These are phyloP conservation scores for Gossypium longicalyx DNA, from an alignment of 345 rosid species.

Conservation along the genomic window DNA sequence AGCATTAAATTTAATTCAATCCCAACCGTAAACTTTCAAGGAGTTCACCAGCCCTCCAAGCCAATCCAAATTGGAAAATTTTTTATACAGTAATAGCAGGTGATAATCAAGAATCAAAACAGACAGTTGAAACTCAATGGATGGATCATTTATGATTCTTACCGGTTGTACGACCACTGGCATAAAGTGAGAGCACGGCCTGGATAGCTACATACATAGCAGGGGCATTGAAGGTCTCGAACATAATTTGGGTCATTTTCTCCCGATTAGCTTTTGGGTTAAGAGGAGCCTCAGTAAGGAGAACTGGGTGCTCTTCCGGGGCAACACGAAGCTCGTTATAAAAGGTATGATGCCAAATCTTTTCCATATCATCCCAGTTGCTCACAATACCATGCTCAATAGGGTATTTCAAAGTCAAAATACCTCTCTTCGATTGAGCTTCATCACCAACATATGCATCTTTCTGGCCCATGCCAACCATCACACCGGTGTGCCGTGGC, in stretches of 20 bases:
- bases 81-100: no score
- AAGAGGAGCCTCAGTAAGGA: slow-evolving; percentile 75
- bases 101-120: no score
- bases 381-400: slow-evolving; percentile 91
- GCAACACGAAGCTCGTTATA: slow-evolving; percentile 81
- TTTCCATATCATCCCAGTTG: slow-evolving; percentile 98
- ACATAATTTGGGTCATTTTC: slow-evolving; percentile 94
- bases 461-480: slow-evolving; percentile 83
- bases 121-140: neutral
- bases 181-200: slow-evolving; percentile 77
- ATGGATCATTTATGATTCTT: slow-evolving; percentile 16
- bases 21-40: no score
- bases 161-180: slow-evolving; percentile 78
- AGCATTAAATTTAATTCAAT: neutral
- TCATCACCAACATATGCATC: slow-evolving; percentile 93
- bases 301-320: slow-evolving; percentile 71
- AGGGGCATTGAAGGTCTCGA: slow-evolving; percentile 88
- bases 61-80: no score
- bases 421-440: slow-evolving; percentile 74
- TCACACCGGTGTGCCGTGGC: slow-evolving; percentile 90
- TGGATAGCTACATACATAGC: slow-evolving; percentile 96
- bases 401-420: slow-evolving; percentile 72
- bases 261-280: slow-evolving; percentile 77
- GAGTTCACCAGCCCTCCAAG: no score
- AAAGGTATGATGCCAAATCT: slow-evolving; percentile 94